Base-by-base conservation (phyloP, 495 filamentous ascomycete genomes). In the Bacidia rubella region DNA sequence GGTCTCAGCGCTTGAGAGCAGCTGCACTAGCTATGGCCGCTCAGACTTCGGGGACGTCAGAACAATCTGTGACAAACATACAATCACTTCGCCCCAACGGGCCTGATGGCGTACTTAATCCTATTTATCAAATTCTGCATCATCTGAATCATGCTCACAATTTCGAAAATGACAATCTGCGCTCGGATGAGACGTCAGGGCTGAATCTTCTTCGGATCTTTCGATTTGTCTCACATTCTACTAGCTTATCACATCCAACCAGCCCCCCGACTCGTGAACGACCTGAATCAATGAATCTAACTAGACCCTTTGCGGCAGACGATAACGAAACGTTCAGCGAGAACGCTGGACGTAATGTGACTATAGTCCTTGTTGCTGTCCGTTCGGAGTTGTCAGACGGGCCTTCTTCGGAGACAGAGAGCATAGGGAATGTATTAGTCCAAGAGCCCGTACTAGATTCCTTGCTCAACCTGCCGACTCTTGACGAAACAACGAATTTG, bases 351-450 rank as follows among this genome's bases (percentile, higher is more conserved):
- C 72, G 81, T 15, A 80, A 77, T 54, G 78, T 85, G 15, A 81
- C 81, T 7, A 70, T 85, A 49, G 81, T 85, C 26, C 76, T 87
- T 39, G 83, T 87, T 42, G 83, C 84, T 10, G 84, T 87, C 39
- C 72, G 82, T 26, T 84, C 81, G 11, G 81, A 86, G 35, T 76
- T 76, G 17, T 71, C 80, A 15, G 68, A 73, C 39, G 74, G 67
- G 49, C 62, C 65, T 23, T 62, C 63, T 43, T 78, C 69, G 44
- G 76, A 66, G 60, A 77, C 24, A 22, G 10, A 19, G 20, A 38
- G 19, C 19, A 11, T 21, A n/a, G 25, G 27, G 1, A 1, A 62
- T 52, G 62, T 61, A 56, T 68, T 57, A 60, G 56, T 62, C 46
- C 68, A n/a, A 65, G 75, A 50, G n/a, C 61, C 63, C n/a, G 69